These are phyloP conservation scores for Cladosporium halotolerans DNA, from an alignment of 2,329 filamentous ascomycete species.

Conservation along the genomic window DNA sequence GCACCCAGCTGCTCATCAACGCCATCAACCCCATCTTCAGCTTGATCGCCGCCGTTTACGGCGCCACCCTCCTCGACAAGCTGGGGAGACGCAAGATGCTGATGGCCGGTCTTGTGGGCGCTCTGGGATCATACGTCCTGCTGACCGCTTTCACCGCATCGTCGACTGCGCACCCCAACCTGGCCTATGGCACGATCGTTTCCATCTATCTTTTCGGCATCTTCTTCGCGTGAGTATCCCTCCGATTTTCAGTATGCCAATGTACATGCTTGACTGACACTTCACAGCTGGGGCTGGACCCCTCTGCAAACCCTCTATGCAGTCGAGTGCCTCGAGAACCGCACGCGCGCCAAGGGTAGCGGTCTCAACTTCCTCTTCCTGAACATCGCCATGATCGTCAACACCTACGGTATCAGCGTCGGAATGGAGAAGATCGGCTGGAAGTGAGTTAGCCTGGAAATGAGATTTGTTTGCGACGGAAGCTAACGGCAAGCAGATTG, in stretches of 20 bases:
- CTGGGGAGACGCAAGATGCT: slow-evolving; percentile 33
- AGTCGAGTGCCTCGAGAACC: slow-evolving; percentile 35
- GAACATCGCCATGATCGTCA: slow-evolving; percentile 40
- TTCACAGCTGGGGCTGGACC: slow-evolving; percentile 33
- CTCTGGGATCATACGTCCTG: slow-evolving; percentile 30
- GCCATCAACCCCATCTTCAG: slow-evolving; percentile 37
- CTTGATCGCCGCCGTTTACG: slow-evolving; percentile 34
- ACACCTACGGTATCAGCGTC: slow-evolving; percentile 25
- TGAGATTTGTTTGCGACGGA: no score
- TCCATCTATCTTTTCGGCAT: slow-evolving; percentile 37
- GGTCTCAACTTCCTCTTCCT: slow-evolving; percentile 35
- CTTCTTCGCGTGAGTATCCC: slow-evolving; percentile 25
- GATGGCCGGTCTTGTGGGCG: slow-evolving; percentile 31
- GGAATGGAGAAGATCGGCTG: slow-evolving; percentile 23
- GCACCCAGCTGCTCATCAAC: slow-evolving; percentile 36
- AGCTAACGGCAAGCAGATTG: not conserved
- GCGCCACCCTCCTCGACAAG: slow-evolving; percentile 31
- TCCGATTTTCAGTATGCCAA: not conserved
- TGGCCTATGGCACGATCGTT: slow-evolving; percentile 35
- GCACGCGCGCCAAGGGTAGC: slow-evolving; percentile 32
- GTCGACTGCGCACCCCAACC: slow-evolving; percentile 18
- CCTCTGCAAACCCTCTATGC: slow-evolving; percentile 35
- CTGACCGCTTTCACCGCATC: slow-evolving; percentile 32
- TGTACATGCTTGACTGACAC: not conserved
- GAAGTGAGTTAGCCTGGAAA: slow-evolving; percentile 6